Percentiles rank a stretch among this genome's conserved stretches.
Conservation (phyloP, 2,329 filamentous ascomycete genomes). For the Fusarium gaditjirri region DNA sequence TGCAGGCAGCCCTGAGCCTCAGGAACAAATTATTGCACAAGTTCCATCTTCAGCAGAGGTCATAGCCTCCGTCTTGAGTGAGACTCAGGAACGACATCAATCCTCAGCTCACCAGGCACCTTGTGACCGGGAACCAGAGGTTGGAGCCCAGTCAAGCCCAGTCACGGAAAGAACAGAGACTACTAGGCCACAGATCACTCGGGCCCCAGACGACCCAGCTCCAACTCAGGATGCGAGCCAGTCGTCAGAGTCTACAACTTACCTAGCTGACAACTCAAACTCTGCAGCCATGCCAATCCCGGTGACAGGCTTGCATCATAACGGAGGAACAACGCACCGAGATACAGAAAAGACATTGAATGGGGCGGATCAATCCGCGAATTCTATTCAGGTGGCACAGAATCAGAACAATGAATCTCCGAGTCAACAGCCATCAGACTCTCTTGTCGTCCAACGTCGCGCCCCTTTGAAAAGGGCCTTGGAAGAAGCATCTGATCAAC, state of each 20-base stretch:
- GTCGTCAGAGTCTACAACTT: too few relatives aligned
- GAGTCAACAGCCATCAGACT: accelerated
- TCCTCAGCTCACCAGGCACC: accelerated
- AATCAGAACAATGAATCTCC: neutral
- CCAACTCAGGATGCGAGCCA: neutral
- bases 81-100: accelerated
- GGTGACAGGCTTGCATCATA: accelerated
- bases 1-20: accelerated
- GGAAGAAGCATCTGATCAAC: accelerated
- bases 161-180: accelerated
- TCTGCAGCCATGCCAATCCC: accelerated
- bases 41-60: accelerated
- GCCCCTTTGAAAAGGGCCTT: neutral
- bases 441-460: neutral
- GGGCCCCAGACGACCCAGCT: accelerated
- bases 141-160: accelerated
- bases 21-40: accelerated
- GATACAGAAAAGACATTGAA: accelerated
- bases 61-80: accelerated
- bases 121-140: accelerated
- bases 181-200: too few relatives aligned
- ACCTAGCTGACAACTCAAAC: too few relatives aligned
- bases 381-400: accelerated
- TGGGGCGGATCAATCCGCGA: accelerated
- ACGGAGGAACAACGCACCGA: accelerated